Evolutionary conservation across 345 rosid species (phyloP), one percentile per base, ranked within the genome.

Genomic region (Rhodamnia argentea): DNA sequence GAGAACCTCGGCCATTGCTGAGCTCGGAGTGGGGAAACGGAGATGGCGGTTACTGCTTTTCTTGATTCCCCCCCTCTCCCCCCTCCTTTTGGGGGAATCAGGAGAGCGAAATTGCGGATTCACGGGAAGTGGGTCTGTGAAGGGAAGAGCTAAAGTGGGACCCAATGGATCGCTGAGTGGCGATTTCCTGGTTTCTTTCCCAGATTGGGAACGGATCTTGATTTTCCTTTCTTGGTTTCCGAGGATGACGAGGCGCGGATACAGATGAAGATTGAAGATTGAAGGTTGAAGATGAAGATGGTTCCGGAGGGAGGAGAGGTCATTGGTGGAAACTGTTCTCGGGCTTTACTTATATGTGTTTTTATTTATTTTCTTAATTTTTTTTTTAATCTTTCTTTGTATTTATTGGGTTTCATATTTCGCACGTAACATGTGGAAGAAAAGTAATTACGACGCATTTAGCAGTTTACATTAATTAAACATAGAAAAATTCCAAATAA

Each of bases 1-100:
- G 84, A 95, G 96, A 57, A 95, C 96, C 89, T 95, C 98, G 32
- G 96, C 92, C 96, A 96, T 96, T 93, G 89, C 88, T 88, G 83
- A 87, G 89, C 82, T 81, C 83, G 90, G 44, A 70, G 52, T 37
- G 82, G 52, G 26, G 83, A 87, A 88, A 88, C 85, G 90, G 93
- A 90, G 6, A n/a, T n/a, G 78, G 47, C 47, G 47, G 47, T 37
- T 70, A 3, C 24, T 15, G 4, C 3, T 15, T 18, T 70, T 70
- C 81, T 70, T 70, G 81, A 70, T 70, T 70, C 10, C 20, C 55
- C 23, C 26, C 3, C 52, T 37, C 13, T 10, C 23, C 26, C 3
- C 52, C 3, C 13, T 10, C 47, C 47, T 37, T 37, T 4, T 4
- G 7, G 47, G 47, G 24, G 78, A 37, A 55, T 55, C 58, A 20